Conservation (phyloP, 2,329 filamentous ascomycete genomes). For the Pseudophaeomoniella oleicola region DNA sequence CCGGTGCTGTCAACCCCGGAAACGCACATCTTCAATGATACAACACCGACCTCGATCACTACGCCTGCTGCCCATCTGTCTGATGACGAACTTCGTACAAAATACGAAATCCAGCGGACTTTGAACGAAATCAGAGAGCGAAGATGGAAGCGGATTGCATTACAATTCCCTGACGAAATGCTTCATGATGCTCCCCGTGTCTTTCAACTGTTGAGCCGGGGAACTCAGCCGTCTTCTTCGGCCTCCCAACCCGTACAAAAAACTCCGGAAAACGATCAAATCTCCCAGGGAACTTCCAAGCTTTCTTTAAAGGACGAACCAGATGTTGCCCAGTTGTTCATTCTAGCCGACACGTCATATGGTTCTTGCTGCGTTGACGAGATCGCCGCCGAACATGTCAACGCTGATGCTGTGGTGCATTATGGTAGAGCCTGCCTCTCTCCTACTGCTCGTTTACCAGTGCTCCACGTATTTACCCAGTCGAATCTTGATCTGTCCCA, state of each 20-base stretch:
- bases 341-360: slow-evolving; percentile 91
- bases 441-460: slow-evolving; percentile 71
- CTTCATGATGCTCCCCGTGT: slow-evolving; percentile 72
- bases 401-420: slow-evolving; percentile 83
- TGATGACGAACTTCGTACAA: slow-evolving; percentile 56
- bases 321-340: slow-evolving; percentile 44
- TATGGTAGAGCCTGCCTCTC: slow-evolving; percentile 89
- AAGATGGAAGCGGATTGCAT: slow-evolving; percentile 60
- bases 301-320: slow-evolving; percentile 5
- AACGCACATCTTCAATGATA: slow-evolving; percentile 43
- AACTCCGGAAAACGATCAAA: slow-evolving; percentile 2
- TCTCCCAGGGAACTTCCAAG: slow-evolving; percentile 3
- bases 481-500: slow-evolving; percentile 50
- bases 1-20: slow-evolving; percentile 51
- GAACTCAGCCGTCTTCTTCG: slow-evolving; percentile 21
- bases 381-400: slow-evolving; percentile 83
- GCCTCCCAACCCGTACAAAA: slow-evolving; percentile 3
- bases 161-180: slow-evolving; percentile 96
- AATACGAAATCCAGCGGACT: slow-evolving; percentile 78
- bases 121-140: slow-evolving; percentile 58
- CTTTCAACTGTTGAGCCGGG: slow-evolving; percentile 48
- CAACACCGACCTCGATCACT: slow-evolving; percentile 9
- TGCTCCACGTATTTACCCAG: slow-evolving; percentile 79
- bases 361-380: slow-evolving; percentile 96
- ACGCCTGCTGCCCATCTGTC: slow-evolving; percentile 21